Conservation (phyloP, 2,329 filamentous ascomycete genomes). For the Reticulascus tulasneorum region DNA sequence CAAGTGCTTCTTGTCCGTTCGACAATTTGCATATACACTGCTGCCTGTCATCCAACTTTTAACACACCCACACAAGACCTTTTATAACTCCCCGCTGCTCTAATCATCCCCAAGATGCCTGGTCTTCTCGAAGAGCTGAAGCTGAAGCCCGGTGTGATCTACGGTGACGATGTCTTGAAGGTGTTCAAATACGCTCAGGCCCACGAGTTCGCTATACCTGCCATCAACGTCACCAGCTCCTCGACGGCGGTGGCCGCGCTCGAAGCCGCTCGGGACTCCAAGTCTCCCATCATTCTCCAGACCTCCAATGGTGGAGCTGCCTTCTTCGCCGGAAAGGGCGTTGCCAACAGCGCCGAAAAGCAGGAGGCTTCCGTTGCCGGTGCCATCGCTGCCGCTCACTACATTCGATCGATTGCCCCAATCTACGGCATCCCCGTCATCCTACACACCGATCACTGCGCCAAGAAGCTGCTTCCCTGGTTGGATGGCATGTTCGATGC, state of each 20-base stretch:
- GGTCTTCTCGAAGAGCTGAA: conserved; percentile 36
- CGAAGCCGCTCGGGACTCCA: conserved; percentile 90
- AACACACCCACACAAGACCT: no score
- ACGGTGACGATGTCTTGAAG: conserved; percentile 49
- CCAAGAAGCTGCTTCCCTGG: conserved; percentile 99
- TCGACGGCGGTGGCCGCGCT: conserved; percentile 81
- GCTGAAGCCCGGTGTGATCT: conserved; percentile 51
- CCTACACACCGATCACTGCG: conserved; percentile 97
- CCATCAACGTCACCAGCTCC: conserved; percentile 86
- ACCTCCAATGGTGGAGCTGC: conserved; percentile 89
- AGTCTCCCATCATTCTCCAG: conserved; percentile 90
- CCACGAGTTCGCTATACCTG: conserved; percentile 84
- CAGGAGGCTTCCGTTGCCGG: conserved; percentile 88
- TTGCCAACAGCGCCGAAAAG: conserved; percentile 66
- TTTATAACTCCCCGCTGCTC: no score
- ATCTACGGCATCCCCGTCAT: conserved; percentile 86
- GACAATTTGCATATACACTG: no score
- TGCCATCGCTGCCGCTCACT: conserved; percentile 85
- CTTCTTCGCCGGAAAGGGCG: conserved; percentile 88
- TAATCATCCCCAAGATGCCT: no score
- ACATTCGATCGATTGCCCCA: conserved; percentile 84
- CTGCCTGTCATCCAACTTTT: no score
- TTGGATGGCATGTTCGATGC: conserved; percentile 92
- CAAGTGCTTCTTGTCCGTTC: no score
- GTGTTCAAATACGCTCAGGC: conserved; percentile 90